Conservation (phyloP, 495 filamentous ascomycete species). For the Chlorociboria aeruginascens region DNA sequence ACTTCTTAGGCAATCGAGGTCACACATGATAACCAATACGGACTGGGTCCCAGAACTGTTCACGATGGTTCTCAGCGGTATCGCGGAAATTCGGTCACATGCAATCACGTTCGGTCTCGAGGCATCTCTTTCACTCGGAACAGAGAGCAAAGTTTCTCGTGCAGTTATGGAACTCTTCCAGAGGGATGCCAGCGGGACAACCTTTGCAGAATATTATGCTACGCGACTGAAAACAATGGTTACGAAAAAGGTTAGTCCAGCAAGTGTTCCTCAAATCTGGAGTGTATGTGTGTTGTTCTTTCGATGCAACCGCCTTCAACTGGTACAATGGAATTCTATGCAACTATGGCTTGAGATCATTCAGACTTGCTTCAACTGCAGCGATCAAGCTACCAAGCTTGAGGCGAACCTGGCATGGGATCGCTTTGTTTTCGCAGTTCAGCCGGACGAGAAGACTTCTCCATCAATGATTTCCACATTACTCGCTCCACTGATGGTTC, state of each 20-base stretch:
- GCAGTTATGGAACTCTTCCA: slow-evolving; percentile 53
- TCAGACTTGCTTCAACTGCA: slow-evolving; percentile 74
- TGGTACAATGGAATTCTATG: slow-evolving; percentile 64
- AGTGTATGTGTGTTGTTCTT: slow-evolving; percentile 67
- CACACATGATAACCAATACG: slow-evolving; percentile 48
- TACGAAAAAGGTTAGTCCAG: slow-evolving; percentile 36
- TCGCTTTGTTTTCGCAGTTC: slow-evolving; percentile 60
- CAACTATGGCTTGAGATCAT: slow-evolving; percentile 63
- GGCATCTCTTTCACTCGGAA: slow-evolving; percentile 50
- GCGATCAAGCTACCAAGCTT: slow-evolving; percentile 54
- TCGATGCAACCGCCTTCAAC: slow-evolving; percentile 39
- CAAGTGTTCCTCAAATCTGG: slow-evolving; percentile 79
- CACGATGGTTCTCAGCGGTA: slow-evolving; percentile 60
- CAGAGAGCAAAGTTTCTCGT: slow-evolving; percentile 49
- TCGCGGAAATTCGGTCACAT: slow-evolving; percentile 62
- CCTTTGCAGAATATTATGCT: slow-evolving; percentile 51
- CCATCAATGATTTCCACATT: slow-evolving; percentile 51
- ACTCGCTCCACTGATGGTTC: slow-evolving; percentile 52
- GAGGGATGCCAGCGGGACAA: slow-evolving; percentile 29
- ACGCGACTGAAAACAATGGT: slow-evolving; percentile 61
- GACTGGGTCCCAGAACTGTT: slow-evolving; percentile 79
- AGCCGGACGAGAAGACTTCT: slow-evolving; percentile 44
- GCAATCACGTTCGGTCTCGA: slow-evolving; percentile 64
- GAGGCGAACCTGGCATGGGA: slow-evolving; percentile 79
- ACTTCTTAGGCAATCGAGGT: slow-evolving; percentile 54